phyloP scores from a whole-genome alignment of 768 basidiomycete species.

The Piloderma croceum region DNA sequence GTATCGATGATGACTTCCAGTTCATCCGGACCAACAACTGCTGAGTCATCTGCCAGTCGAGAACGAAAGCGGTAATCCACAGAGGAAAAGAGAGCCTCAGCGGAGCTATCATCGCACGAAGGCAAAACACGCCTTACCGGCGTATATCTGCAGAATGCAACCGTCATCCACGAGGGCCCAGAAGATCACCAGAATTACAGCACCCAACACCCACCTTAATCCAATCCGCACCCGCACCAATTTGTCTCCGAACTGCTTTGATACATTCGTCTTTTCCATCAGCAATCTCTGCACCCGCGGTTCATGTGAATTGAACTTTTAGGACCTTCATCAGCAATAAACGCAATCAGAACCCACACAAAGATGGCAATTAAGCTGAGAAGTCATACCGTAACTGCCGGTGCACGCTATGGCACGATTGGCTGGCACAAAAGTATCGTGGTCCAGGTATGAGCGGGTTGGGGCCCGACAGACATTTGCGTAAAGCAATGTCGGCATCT shows the following conservation, averaged over 20 bases:
- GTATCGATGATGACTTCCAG: conserved; percentile 44
- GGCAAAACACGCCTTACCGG: conserved; percentile 29
- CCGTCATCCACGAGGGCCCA: neutral
- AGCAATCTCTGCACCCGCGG: conserved; percentile 52
- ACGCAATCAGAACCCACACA: conserved; percentile 1
- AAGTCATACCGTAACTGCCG: conserved; percentile 49
- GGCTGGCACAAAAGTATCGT: conserved; percentile 55
- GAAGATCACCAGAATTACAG: neutral
- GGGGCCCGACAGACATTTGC: conserved; percentile 47
- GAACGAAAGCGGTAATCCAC: conserved; percentile 52
- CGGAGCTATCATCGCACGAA: no score
- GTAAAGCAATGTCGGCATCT: conserved; percentile 54
- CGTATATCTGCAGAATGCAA: conserved; percentile 39
- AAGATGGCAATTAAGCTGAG: conserved; percentile 6
- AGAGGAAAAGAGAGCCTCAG: conserved; percentile 10
- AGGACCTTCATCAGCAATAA: conserved; percentile 37
- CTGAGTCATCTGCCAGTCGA: conserved; percentile 37
- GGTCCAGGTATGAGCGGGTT: conserved; percentile 54
- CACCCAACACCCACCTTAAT: conserved; percentile 43
- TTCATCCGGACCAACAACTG: conserved; percentile 33
- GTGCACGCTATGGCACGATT: conserved; percentile 56
- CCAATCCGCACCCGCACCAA: conserved; percentile 64
- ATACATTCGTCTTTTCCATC: conserved; percentile 54
- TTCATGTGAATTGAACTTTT: conserved; percentile 49
- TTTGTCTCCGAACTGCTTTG: conserved; percentile 51